Evolutionary conservation across 345 rosid species (phyloP).

Genomic region (Gossypium rotundifolium): DNA sequence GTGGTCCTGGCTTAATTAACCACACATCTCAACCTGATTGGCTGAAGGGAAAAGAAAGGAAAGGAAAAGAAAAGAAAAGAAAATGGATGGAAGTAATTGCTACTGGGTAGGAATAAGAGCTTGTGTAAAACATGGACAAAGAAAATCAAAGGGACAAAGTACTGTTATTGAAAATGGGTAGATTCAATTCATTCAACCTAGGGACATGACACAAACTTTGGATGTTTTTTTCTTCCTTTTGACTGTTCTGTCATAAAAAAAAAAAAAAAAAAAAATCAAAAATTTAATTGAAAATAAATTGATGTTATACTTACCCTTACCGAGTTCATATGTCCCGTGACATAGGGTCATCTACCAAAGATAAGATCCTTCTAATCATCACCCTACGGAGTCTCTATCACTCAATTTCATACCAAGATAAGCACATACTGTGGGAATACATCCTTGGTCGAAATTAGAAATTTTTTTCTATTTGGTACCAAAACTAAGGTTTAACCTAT

Average conservation of each 20-base stretch:
- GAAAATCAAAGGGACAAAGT: neutral
- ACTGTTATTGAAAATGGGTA: constrained; percentile 17
- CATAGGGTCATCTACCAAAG: too few relatives aligned
- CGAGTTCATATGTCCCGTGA: too few relatives aligned
- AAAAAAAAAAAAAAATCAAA: neutral
- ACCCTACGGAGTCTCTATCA: too few relatives aligned
- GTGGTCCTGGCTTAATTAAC: neutral
- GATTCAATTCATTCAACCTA: constrained; percentile 21
- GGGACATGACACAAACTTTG: too few relatives aligned
- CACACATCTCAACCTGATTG: constrained; percentile 3
- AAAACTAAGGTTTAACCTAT: too few relatives aligned
- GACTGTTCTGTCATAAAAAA: neutral
- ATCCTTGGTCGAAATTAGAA: too few relatives aligned
- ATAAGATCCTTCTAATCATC: too few relatives aligned
- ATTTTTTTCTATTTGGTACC: too few relatives aligned
- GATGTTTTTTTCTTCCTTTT: constrained; percentile 4
- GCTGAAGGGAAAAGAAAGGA: neutral
- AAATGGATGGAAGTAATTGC: neutral
- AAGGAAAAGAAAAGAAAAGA: neutral
- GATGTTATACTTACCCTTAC: too few relatives aligned
- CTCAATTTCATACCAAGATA: too few relatives aligned
- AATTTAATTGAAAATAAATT: too few relatives aligned
- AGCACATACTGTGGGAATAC: too few relatives aligned
- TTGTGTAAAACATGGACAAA: constrained; percentile 12
- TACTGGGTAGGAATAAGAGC: neutral